Percentiles rank a stretch among this genome's conserved stretches.
These are phyloP conservation scores for Dysphania ambrosioides DNA, from an alignment of 148 eudicot genomes.

Conservation along the genomic window DNA sequence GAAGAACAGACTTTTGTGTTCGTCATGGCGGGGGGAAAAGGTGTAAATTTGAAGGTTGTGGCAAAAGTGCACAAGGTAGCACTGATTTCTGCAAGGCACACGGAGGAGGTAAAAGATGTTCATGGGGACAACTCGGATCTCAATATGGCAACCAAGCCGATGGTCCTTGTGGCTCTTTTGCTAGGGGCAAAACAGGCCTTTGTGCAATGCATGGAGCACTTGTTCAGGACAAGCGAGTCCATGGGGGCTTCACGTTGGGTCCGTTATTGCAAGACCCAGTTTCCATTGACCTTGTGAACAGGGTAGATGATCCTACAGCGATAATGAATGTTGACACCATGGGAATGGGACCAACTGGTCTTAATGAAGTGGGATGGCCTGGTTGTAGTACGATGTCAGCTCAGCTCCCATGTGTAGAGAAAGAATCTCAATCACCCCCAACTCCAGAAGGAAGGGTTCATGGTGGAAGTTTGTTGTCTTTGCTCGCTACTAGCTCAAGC, in stretches of 20 bases:
- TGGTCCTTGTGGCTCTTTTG: slow-evolving; percentile 63
- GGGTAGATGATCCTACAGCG: slow-evolving; percentile 28
- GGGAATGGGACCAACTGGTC: slow-evolving; percentile 20
- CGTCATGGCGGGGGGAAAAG: slow-evolving; percentile 98
- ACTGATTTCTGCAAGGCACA: slow-evolving; percentile 99
- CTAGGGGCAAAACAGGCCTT: slow-evolving; percentile 76
- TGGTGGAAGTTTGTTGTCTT: slow-evolving; percentile 82
- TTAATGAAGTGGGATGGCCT: slow-evolving; percentile 16
- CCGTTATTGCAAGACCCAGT: slow-evolving; percentile 48
- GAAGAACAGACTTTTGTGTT: slow-evolving; percentile 84
- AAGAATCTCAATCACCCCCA: slow-evolving; percentile 27
- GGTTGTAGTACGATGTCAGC: slow-evolving; percentile 26
- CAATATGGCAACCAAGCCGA: slow-evolving; percentile 47
- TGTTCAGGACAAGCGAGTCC: slow-evolving; percentile 91
- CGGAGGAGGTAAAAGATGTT: slow-evolving; percentile 90
- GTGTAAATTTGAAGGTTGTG: slow-evolving; percentile 70
- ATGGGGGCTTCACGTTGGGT: slow-evolving; percentile 82
- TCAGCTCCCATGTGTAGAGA: slow-evolving; percentile 27
- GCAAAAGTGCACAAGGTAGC: slow-evolving; percentile 98
- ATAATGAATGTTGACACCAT: slow-evolving; percentile 37
- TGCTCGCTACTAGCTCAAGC: slow-evolving; percentile 40
- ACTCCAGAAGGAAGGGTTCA: slow-evolving; percentile 85
- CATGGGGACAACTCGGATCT: slow-evolving; percentile 83
- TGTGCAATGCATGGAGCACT: slow-evolving; percentile 78
- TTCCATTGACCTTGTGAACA: slow-evolving; percentile 27